Base-by-base conservation (phyloP, 768 basidiomycete species). In the Wakefieldia striispora region DNA sequence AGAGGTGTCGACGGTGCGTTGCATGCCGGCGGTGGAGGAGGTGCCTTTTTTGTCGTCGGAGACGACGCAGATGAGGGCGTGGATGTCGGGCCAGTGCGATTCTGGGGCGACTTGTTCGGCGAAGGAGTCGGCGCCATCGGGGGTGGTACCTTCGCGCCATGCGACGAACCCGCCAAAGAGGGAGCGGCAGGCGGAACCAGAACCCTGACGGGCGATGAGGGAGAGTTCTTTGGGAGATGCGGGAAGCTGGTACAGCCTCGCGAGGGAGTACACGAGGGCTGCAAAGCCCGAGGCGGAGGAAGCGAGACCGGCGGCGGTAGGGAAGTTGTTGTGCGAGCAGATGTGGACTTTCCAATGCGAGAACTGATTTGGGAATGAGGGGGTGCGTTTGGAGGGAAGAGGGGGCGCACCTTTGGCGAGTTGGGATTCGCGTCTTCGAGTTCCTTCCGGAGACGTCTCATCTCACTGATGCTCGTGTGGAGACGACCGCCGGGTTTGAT, bases 221-320 rank as follows among this genome's bases (percentile, higher is more conserved):
- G 93, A 97, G 51, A 99, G 90, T 47, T 81, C 70, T 39, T 92
- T 92, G 0, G 89, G 80, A 4, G 85, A 75, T 21, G 83, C 74
- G 9, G 90, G 86, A 43, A 99, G 88, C 9, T 73, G 58, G 75
- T 97, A 98, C 56, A 98, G 84, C 10, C 83, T 76, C 1, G 94
- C 85, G 43, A 99, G 80, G 44, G 95, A 97, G 12, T 87, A 78
- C 23, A 92, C 88, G 35, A 99, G 86, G 0, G 97, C 97, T 4
- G 97, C 95, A 60, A 98, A 95, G 14, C 97, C 97, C 0, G 94
- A 91, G 1, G 97, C 97, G 29, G 95, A 97, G 1, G 95, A 97
- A 1, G 97, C 97, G 39, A 99, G 84, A 4, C 97, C 97, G 0
- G 97, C 97, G 13, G 97, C 97, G 13, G 97, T 99, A 26, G 97